phyloP scores from a whole-genome alignment of 176 grass and related monocot genomes.

The Phoenix roebelenii region DNA sequence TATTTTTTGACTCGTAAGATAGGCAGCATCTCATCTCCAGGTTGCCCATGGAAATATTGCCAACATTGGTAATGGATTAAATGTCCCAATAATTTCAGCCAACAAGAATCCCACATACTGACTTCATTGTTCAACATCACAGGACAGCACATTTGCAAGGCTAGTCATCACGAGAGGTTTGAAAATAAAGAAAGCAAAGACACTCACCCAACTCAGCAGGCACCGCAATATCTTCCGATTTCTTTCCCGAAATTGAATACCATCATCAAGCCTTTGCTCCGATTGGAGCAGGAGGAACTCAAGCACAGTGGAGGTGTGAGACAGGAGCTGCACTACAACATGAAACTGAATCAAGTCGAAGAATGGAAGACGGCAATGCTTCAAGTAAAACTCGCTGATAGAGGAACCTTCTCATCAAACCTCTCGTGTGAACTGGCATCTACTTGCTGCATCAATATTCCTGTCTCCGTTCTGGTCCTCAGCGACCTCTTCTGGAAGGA shows the following conservation, averaged over 20 bases:
- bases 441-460: constrained; percentile 33
- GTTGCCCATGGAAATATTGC: too few species aligned
- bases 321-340: constrained; percentile 44
- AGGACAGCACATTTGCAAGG: too few species aligned
- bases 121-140: too few species aligned
- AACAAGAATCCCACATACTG: too few species aligned
- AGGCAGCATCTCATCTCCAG: too few species aligned
- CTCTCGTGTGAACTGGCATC: constrained; percentile 68
- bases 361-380: neutral
- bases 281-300: constrained; percentile 66
- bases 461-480: constrained; percentile 59
- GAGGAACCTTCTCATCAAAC: constrained; percentile 17
- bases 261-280: constrained; percentile 36
- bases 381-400: neutral
- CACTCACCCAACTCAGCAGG: constrained; percentile 79
- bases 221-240: constrained; percentile 63
- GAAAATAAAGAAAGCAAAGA: too few species aligned
- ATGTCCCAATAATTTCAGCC: too few species aligned
- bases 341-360: neutral
- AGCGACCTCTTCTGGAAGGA: constrained; percentile 73
- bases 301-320: constrained; percentile 58
- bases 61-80: too few species aligned
- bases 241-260: constrained; percentile 39
- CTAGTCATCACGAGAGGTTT: too few species aligned
- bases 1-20: too few species aligned